Percentiles rank a stretch among this genome's conserved stretches.
These are phyloP conservation scores for Candida ovalis DNA, from an alignment of 805 yeast species.

Conservation along the genomic window DNA sequence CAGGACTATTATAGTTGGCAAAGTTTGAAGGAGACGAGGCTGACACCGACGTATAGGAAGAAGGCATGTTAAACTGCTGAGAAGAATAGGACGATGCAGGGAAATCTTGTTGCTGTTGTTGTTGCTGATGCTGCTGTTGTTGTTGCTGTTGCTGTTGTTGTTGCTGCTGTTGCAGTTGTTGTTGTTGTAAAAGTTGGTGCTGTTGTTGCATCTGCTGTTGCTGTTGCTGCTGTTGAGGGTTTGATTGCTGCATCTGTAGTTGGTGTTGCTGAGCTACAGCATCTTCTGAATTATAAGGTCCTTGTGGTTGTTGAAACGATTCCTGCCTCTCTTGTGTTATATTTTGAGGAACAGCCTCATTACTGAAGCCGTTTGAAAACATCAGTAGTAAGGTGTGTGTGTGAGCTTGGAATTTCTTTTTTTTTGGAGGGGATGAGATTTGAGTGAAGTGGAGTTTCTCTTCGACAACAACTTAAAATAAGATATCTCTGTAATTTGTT, in stretches of 20 bases:
- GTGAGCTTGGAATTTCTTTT: not conserved
- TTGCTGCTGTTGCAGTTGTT: not conserved
- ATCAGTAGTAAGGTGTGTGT: not conserved
- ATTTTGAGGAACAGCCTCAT: conserved; percentile 3
- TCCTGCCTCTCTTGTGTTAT: conserved; percentile 5
- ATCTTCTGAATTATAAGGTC: not conserved
- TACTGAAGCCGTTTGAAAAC: not conserved
- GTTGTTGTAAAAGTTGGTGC: not conserved
- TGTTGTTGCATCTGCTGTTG: not conserved
- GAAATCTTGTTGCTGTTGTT: conserved; percentile 9
- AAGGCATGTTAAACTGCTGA: conserved; percentile 11
- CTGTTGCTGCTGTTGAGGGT: not conserved
- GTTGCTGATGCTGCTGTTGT: conserved; percentile 8
- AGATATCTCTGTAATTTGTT: no score
- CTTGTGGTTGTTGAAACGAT: conserved; percentile 3
- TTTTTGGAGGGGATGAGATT: not conserved
- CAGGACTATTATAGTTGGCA: conserved; percentile 30
- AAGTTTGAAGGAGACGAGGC: conserved; percentile 29
- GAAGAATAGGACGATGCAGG: conserved; percentile 9
- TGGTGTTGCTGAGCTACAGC: not conserved
- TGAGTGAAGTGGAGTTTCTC: not conserved
- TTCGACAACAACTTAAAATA: no score
- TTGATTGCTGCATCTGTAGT: not conserved
- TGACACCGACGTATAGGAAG: conserved; percentile 25
- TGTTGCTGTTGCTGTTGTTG: conserved; percentile 1